Evolutionary conservation across 768 basidiomycete genomes (phyloP), one percentile per base, ranked within the genome.

Genomic region (Termitomyces sp.): DNA sequence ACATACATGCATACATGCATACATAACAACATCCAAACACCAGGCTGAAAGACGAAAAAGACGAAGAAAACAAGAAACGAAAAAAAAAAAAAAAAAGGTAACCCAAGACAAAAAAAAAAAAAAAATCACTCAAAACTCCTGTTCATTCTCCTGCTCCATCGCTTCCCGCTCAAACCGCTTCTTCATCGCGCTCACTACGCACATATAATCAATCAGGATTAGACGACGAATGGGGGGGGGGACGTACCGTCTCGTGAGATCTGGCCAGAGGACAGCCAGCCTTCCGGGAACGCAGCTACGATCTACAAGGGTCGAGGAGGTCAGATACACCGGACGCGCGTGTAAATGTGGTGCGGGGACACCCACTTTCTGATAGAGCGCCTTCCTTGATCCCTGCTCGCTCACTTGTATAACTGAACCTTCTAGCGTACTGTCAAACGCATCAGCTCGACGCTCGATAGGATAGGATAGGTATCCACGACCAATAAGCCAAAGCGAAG

Each of bases 201-300:
- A 51, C 2, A 6, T 15, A 19, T 4, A 2, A 17, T 22, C 2
- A 42, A 43, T 49, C 38, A 37, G 19, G 2, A 19, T 10, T 10
- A 32, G 9, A 32, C 10, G 9, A 32, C 1, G 10, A 10, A 32
- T 9, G 30, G 9, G 2, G 2, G 30, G 30, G 30, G 9, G 26
- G 45, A 53, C 34, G 19, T 49, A 91, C 90, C 88, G 76, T 93
- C 91, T 64, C 91, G 78, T 34, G 89, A 91, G 57, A 93, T 89
- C 67, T 90, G 88, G 3, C 90, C 88, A 2, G 88, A 90, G 28
- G 85, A 83, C 73, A 93, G 83, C 91, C 91, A 93, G 12, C 88
- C 88, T 0, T 84, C 75, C 0, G 90, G 91, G 69, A 90, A 93
- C 1, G 82, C 83, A n/a, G 77, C 79, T 0, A 92, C 86, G 55